Evolutionary conservation across 2,329 filamentous ascomycete species (phyloP), one percentile per base, ranked within the genome.

Genomic region (Arthrobotrys musiformis): DNA sequence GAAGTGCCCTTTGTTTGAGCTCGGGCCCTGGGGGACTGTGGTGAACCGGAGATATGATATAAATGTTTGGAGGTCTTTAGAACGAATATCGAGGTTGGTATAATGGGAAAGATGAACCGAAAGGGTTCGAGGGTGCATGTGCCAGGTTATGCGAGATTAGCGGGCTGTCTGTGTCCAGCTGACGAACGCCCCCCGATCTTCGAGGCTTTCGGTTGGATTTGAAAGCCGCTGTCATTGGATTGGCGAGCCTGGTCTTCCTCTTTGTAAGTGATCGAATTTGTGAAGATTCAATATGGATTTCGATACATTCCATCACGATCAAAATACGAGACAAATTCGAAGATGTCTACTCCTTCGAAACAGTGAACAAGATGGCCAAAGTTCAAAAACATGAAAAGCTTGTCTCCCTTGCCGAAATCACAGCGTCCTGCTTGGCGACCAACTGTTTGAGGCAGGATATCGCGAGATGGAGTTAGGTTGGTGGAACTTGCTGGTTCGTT

Each of bases 391-490:
- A 37, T n/a, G n/a, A 48, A 70, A 62, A 70, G 67, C 67, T 70
- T 73, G 40, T 73, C 61, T 61, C 4, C 15, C 13, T 54, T 73
- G 15, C 60, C 60, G 60, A 73, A 66, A 64, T 40, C 46, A 46
- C 7, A 22, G 40, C 26, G 6, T 24, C 19, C 46, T 28, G 24
- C 63, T 63, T 68, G 63, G 54, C 54, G 56, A 28, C 62, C 62
- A 68, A 67, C 70, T 63, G 54, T 63, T 75, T 75, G 62, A 37
- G 70, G 63, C 56, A 68, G 63, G 52, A 75, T 68, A 68, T 75
- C 62, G 70, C 70, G 70, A 75, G 62, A 63, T 68, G 67, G 22
- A 75, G 62, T 52, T 75, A 56, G 30, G 40, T 17, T 61, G 42
- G 44, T 50, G 44, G 40, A 46, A 48, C 61, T 19, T 35, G 37